Percentiles rank a stretch among this genome's conserved stretches.
Evolutionary conservation across 2,329 filamentous ascomycete species (phyloP).

Genomic region (Pseudogymnoascus sp.): DNA sequence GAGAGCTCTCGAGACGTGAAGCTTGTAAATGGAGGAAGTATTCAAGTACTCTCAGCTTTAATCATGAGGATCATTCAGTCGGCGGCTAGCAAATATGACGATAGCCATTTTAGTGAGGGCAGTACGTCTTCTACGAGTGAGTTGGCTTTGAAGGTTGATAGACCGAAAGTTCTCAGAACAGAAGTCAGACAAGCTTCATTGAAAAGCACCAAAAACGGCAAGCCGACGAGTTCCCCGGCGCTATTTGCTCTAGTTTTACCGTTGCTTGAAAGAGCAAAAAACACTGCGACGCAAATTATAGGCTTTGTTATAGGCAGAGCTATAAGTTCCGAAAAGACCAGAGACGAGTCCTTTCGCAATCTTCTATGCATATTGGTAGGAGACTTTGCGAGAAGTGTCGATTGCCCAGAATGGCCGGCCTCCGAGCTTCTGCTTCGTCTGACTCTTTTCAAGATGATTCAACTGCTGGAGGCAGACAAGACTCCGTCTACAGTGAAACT

Average conservation of each 20-base stretch:
- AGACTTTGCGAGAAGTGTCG: constrained; percentile 73
- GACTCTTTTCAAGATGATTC: constrained; percentile 67
- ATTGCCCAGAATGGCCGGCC: constrained; percentile 78
- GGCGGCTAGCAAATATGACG: too few species aligned
- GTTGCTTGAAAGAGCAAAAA: constrained; percentile 41
- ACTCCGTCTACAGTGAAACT: constrained; percentile 71
- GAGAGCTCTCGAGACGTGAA: constrained; percentile 85
- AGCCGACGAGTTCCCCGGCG: too few species aligned
- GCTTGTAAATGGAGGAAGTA: constrained; percentile 70
- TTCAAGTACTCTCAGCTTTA: constrained; percentile 86
- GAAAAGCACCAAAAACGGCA: too few species aligned
- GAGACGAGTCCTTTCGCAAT: constrained; percentile 58
- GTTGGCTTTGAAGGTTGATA: too few species aligned
- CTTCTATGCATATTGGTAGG: constrained; percentile 90
- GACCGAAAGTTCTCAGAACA: too few species aligned
- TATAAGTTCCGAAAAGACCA: constrained; percentile 31
- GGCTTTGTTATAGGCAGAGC: constrained; percentile 77
- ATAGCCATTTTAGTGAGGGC: too few species aligned
- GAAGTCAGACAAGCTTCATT: too few species aligned
- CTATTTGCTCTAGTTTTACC: too few species aligned
- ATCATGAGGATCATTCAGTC: constrained; percentile 50
- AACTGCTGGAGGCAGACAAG: constrained; percentile 69
- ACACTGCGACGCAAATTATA: constrained; percentile 71
- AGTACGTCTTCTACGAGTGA: too few species aligned
- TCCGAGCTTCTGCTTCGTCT: constrained; percentile 72